Conservation (phyloP, 2,329 filamentous ascomycete genomes). For the Penicillium crustosum region DNA sequence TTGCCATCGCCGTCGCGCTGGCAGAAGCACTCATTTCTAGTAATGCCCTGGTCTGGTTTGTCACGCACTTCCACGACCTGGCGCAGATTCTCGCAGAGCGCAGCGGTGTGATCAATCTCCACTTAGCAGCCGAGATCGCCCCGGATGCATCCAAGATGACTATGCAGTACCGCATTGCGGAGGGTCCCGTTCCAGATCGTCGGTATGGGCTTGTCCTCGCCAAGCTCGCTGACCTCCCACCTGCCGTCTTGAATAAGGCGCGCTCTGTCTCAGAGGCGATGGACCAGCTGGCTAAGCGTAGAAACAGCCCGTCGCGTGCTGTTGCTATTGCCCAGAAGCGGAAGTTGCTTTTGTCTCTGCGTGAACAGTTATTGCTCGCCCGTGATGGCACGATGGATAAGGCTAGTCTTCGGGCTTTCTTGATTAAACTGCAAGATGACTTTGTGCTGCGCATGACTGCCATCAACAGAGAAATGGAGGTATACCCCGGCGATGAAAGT, state of each 20-base stretch:
- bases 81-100: conserved; percentile 72
- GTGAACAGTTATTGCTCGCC: conserved; percentile 71
- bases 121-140: conserved; percentile 70
- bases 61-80: conserved; percentile 86
- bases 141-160: conserved; percentile 63
- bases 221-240: conserved; percentile 69
- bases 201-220: conserved; percentile 87
- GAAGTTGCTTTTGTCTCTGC: conserved; percentile 70
- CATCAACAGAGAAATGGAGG: conserved; percentile 51
- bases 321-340: conserved; percentile 63
- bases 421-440: conserved; percentile 68
- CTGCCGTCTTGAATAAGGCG: conserved; percentile 65
- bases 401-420: conserved; percentile 61
- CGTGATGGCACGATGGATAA: conserved; percentile 64
- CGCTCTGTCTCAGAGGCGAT: conserved; percentile 65
- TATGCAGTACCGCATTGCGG: conserved; percentile 82
- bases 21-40: conserved; percentile 83
- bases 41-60: conserved; percentile 82
- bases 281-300: conserved; percentile 57
- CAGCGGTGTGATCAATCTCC: conserved; percentile 77
- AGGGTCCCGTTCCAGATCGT: conserved; percentile 67
- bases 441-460: conserved; percentile 71
- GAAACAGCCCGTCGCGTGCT: conserved; percentile 59
- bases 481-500: conserved; percentile 18
- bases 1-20: conserved; percentile 86